Evolutionary conservation across 2,329 filamentous ascomycete genomes (phyloP).

Genomic region (Grosmannia clavigera): DNA sequence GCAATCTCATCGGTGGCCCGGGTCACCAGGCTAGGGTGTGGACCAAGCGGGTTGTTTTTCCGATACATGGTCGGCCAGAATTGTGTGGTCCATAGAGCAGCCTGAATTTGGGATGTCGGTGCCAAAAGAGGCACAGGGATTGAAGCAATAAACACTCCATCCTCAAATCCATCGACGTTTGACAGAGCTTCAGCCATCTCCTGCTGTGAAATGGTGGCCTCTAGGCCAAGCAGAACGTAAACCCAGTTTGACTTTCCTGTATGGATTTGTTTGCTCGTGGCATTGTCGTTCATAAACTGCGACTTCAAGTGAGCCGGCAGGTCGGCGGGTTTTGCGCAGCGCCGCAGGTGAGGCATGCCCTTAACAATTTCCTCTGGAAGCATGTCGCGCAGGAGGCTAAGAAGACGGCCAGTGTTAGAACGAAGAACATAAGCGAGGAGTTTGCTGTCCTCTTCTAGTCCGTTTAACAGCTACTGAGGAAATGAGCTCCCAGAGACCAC

Average conservation of each 20-base stretch:
- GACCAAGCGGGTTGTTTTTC: slow-evolving; percentile 76
- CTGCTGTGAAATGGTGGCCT: slow-evolving; percentile 37
- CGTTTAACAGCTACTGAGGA: no score
- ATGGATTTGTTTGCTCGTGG: slow-evolving; percentile 41
- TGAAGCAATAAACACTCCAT: slow-evolving; percentile 42
- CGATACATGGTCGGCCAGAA: slow-evolving; percentile 83
- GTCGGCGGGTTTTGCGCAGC: slow-evolving; percentile 60
- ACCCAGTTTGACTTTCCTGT: slow-evolving; percentile 49
- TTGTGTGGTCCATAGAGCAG: slow-evolving; percentile 57
- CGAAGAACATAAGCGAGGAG: not conserved
- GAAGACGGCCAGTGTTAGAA: not conserved
- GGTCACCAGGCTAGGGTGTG: slow-evolving; percentile 63
- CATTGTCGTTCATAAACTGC: slow-evolving; percentile 46
- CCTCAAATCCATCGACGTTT: slow-evolving; percentile 36
- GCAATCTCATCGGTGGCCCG: slow-evolving; percentile 58
- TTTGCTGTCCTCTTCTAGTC: no score
- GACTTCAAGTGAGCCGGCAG: slow-evolving; percentile 54
- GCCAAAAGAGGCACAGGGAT: slow-evolving; percentile 60
- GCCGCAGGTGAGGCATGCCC: slow-evolving; percentile 58
- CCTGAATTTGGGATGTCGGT: slow-evolving; percentile 65
- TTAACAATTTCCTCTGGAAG: slow-evolving; percentile 49
- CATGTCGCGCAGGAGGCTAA: slow-evolving; percentile 42
- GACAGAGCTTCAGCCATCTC: slow-evolving; percentile 37
- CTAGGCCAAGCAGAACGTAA: slow-evolving; percentile 43
- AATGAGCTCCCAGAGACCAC: no score